Evolutionary conservation across 208 protist species (phyloP).

Genomic region (Trypanosoma congolense): DNA sequence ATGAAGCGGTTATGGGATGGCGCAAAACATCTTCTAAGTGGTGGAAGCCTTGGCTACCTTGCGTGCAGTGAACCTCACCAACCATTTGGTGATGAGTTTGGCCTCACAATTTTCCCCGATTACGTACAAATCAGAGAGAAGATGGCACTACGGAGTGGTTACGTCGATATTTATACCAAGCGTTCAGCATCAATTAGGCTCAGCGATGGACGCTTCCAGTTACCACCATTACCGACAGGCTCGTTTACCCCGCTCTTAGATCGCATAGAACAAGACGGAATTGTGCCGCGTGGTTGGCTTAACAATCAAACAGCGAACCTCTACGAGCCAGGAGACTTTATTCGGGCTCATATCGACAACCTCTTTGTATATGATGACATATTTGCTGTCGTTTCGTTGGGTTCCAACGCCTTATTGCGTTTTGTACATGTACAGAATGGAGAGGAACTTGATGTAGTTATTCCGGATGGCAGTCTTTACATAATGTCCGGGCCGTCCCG

Average conservation of each 20-base stretch:
- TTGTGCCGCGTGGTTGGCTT: conserved; percentile 71
- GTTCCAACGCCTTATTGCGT: conserved; percentile 69
- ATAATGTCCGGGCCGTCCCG: conserved; percentile 82
- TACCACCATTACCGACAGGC: conserved; percentile 62
- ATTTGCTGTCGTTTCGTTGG: conserved; percentile 77
- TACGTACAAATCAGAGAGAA: conserved; percentile 69
- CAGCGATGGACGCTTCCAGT: conserved; percentile 84
- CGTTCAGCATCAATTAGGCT: conserved; percentile 66
- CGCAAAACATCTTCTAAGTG: conserved; percentile 52
- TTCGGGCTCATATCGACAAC: conserved; percentile 88
- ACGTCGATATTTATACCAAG: conserved; percentile 83
- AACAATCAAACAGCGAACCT: conserved; percentile 89
- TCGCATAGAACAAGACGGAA: conserved; percentile 70
- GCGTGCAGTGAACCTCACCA: conserved; percentile 70
- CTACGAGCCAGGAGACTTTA: conserved; percentile 86
- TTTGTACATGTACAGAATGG: conserved; percentile 89
- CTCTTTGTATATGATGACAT: conserved; percentile 90
- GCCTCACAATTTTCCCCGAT: conserved; percentile 78
- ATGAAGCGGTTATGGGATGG: conserved; percentile 41
- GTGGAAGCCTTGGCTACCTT: conserved; percentile 69
- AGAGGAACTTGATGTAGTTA: conserved; percentile 79
- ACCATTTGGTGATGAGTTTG: conserved; percentile 84
- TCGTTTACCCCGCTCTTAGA: conserved; percentile 70
- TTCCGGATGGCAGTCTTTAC: conserved; percentile 80
- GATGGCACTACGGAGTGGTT: conserved; percentile 56